A percentile compares a stretch with the other conserved stretches of the same genome.
Evolutionary conservation across 1,284 basidiomycete genomes (phyloP).

Genomic region (Volvariella surrecta): DNA sequence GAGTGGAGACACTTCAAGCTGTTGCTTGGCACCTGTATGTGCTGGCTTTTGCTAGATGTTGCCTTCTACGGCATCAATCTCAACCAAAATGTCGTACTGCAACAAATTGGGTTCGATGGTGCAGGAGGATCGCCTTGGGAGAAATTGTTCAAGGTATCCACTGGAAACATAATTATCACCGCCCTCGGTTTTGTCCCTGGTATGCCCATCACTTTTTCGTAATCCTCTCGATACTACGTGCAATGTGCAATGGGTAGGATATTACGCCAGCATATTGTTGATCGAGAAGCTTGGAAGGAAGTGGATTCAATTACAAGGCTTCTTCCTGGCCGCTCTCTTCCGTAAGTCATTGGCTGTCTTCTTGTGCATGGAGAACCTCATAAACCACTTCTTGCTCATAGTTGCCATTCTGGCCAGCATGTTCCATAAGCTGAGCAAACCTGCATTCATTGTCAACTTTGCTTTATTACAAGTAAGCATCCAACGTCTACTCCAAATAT

Average conservation of each 20-base stretch:
- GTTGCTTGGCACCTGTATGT: conserved; percentile 29
- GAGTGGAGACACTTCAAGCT: conserved; percentile 33
- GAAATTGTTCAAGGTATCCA: conserved; percentile 52
- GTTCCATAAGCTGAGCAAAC: conserved; percentile 53
- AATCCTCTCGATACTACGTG: not conserved
- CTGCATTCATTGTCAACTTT: conserved; percentile 67
- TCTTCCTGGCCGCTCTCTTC: conserved; percentile 63
- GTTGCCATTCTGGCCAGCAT: conserved; percentile 60
- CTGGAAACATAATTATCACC: conserved; percentile 65
- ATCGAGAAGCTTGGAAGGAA: conserved; percentile 71
- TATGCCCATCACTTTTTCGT: conserved; percentile 13
- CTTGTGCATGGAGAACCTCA: not conserved
- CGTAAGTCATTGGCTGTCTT: conserved; percentile 30
- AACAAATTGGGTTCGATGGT: conserved; percentile 60
- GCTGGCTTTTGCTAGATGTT: conserved; percentile 17
- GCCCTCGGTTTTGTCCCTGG: conserved; percentile 70
- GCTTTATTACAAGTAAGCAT: conserved; percentile 41
- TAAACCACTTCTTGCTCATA: conserved; percentile 13
- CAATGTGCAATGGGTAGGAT: conserved; percentile 29
- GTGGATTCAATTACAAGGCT: conserved; percentile 73
- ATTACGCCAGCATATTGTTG: conserved; percentile 60
- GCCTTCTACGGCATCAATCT: conserved; percentile 73
- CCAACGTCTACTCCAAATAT: not conserved
- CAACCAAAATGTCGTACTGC: conserved; percentile 68
- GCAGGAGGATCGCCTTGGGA: conserved; percentile 48